phyloP scores from a whole-genome alignment of 2,329 filamentous ascomycete genomes.

The Sclerotiophoma versabilis region DNA sequence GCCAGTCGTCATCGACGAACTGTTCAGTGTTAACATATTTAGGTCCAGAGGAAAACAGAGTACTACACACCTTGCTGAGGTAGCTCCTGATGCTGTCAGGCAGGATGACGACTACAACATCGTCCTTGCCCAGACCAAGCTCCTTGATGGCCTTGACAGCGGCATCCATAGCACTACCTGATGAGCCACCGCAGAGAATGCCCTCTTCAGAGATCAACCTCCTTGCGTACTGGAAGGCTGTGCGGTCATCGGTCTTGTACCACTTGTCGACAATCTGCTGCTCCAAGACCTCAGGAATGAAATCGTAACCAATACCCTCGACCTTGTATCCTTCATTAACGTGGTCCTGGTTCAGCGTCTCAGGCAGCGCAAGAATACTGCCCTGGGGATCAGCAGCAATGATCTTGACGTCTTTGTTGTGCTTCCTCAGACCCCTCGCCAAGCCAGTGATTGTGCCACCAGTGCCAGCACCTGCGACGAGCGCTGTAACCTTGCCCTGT shows the following conservation, averaged over 20 bases:
- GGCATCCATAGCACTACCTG: conserved; percentile 88
- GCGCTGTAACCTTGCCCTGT: conserved; percentile 77
- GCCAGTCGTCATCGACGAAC: conserved; percentile 99
- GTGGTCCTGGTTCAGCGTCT: conserved; percentile 77
- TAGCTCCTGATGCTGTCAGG: conserved; percentile 98
- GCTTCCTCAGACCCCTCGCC: conserved; percentile 83
- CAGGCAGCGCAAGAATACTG: conserved; percentile 86
- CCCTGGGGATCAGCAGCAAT: conserved; percentile 92
- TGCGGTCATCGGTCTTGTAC: conserved; percentile 97
- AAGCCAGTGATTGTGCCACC: conserved; percentile 95
- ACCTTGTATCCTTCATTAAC: conserved; percentile 93
- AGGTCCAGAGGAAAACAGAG: not conserved
- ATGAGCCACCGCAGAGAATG: conserved; percentile 89
- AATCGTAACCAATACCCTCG: conserved; percentile 98
- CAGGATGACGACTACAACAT: conserved; percentile 87
- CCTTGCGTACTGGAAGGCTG: conserved; percentile 90
- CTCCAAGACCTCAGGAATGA: conserved; percentile 92
- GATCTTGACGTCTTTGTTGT: conserved; percentile 84
- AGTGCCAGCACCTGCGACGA: conserved; percentile 92
- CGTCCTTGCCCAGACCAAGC: conserved; percentile 77
- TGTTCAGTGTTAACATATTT: conserved; percentile 36
- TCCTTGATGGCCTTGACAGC: conserved; percentile 80
- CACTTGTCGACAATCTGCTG: conserved; percentile 83
- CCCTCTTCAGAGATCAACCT: conserved; percentile 93
- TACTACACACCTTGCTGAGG: conserved; percentile 73